Conservation (phyloP, 805 yeast genomes). For the Lipomyces chichibuensis region DNA sequence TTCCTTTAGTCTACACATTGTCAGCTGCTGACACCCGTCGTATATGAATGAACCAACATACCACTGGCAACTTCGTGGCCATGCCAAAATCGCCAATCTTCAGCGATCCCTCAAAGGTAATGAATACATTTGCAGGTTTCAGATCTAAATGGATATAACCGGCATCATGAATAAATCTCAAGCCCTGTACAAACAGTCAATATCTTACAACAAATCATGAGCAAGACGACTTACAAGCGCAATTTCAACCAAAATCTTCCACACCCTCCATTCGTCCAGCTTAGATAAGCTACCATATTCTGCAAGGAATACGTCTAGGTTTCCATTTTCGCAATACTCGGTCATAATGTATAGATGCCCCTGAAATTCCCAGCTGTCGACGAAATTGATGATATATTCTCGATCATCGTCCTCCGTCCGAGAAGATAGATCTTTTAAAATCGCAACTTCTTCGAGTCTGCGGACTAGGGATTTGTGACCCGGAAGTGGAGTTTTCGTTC, state of each 20-base stretch:
- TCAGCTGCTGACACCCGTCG: background rate
- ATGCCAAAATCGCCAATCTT: conserved; percentile 97
- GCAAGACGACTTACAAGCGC: conserved; percentile 46
- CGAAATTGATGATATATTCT: conserved; percentile 74
- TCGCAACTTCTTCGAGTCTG: conserved; percentile 74
- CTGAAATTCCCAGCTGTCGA: conserved; percentile 81
- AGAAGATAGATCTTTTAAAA: conserved; percentile 46
- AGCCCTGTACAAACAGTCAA: conserved; percentile 49
- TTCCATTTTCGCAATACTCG: conserved; percentile 93
- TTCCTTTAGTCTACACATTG: conserved; percentile 44
- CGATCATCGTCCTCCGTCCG: conserved; percentile 59
- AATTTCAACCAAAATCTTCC: conserved; percentile 91
- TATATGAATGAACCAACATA: conserved; percentile 42
- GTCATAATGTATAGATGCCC: conserved; percentile 86
- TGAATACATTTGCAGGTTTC: conserved; percentile 92
- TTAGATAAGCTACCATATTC: conserved; percentile 76
- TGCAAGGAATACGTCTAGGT: conserved; percentile 74
- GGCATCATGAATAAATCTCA: conserved; percentile 74
- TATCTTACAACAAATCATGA: background rate
- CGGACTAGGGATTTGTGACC: conserved; percentile 64
- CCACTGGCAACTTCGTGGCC: conserved; percentile 76
- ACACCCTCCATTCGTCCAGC: conserved; percentile 94
- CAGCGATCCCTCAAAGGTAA: conserved; percentile 90
- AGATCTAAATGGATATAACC: conserved; percentile 84
- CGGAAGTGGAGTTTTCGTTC: conserved; percentile 69